Evolutionary conservation across 768 basidiomycete genomes (phyloP).

Genomic region (Auricularia sp.): DNA sequence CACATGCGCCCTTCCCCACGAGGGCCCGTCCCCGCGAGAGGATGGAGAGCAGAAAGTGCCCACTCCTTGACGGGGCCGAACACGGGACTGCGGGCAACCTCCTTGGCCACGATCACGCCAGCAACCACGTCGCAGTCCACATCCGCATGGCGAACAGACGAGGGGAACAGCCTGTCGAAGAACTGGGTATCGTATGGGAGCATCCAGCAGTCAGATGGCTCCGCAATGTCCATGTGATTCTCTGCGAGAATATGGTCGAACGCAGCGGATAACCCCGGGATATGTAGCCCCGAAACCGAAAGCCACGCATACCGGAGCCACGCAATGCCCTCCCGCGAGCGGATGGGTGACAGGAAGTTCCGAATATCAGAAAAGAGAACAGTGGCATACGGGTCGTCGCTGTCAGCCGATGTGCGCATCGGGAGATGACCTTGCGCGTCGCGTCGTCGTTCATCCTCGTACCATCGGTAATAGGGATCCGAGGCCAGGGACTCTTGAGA

Average conservation of each 20-base stretch:
- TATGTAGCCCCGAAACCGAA: slow-evolving; percentile 55
- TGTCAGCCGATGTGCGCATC: slow-evolving; percentile 42
- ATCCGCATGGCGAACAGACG: slow-evolving; percentile 18
- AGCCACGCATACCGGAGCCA: slow-evolving; percentile 62
- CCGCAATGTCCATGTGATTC: slow-evolving; percentile 40
- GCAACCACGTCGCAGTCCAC: slow-evolving; percentile 40
- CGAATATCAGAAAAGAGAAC: slow-evolving; percentile 68
- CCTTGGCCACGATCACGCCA: slow-evolving; percentile 56
- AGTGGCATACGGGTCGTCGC: slow-evolving; percentile 55
- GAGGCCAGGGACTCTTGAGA: background rate
- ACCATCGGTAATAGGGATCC: slow-evolving; percentile 66
- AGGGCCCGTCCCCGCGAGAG: slow-evolving; percentile 40
- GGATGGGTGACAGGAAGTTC: slow-evolving; percentile 36
- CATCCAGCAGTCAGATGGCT: slow-evolving; percentile 45
- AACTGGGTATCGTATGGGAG: slow-evolving; percentile 12
- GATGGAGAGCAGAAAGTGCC: slow-evolving; percentile 41
- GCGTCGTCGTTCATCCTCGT: slow-evolving; percentile 38
- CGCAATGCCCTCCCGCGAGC: slow-evolving; percentile 26
- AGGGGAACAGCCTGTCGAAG: slow-evolving; percentile 46
- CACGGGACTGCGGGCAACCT: slow-evolving; percentile 46
- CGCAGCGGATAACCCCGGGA: slow-evolving; percentile 48
- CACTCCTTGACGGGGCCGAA: slow-evolving; percentile 66
- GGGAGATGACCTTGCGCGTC: slow-evolving; percentile 40
- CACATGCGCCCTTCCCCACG: slow-evolving; percentile 33
- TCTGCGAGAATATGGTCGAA: slow-evolving; percentile 22